Percentiles rank a stretch among this genome's conserved stretches.
Conservation (phyloP, 2,329 filamentous ascomycete genomes). For the Ophiostoma sp. region DNA sequence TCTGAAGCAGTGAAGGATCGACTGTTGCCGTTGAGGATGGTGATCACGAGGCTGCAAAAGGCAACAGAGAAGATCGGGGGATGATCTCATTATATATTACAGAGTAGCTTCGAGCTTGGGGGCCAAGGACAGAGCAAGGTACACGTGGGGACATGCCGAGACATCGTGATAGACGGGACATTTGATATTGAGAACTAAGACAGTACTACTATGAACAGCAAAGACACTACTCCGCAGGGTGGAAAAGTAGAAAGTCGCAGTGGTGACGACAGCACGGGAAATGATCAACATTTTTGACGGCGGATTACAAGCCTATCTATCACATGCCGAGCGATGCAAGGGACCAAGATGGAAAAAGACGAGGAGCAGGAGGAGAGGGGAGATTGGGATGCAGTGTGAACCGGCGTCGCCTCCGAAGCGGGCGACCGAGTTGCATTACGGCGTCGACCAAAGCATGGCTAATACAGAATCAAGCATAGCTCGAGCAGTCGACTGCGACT, state of each 20-base stretch:
- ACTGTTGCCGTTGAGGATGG: not conserved
- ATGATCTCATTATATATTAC: not conserved
- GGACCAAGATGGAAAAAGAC: not conserved
- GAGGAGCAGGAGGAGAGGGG: not conserved
- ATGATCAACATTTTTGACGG: not conserved
- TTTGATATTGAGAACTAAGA: not conserved
- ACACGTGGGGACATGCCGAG: conserved; percentile 1
- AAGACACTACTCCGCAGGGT: not conserved
- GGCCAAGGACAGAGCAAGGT: not conserved
- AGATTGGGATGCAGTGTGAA: conserved; percentile 2
- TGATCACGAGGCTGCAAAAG: not conserved
- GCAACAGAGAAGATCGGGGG: not conserved
- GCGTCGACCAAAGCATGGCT: not conserved
- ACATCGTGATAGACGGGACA: not conserved
- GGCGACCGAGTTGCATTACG: not conserved
- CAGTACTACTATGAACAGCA: not conserved
- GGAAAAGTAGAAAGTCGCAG: not conserved
- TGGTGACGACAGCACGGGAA: not conserved
- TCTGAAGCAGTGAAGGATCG: not conserved
- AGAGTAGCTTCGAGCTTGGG: not conserved
- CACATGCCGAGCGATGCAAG: not conserved
- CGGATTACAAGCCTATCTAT: not conserved
- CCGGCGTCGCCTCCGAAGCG: conserved; percentile 1
- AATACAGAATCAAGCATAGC: not conserved
- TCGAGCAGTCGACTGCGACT: not conserved